Conservation (phyloP, 2,329 filamentous ascomycete species). For the Sporothrix sp. region DNA sequence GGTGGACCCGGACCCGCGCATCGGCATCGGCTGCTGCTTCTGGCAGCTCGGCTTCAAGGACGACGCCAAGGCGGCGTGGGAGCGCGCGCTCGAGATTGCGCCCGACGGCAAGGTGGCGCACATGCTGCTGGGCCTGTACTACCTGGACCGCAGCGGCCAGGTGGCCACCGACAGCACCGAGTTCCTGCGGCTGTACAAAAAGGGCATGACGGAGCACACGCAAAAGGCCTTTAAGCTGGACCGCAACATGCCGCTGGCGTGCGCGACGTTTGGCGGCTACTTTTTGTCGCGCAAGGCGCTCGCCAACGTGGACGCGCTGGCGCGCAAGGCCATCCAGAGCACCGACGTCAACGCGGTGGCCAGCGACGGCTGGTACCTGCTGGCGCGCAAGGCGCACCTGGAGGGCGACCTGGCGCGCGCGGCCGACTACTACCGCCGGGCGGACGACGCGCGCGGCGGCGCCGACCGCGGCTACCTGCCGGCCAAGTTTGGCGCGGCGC, state of each 20-base stretch:
- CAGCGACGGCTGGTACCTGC: conserved; percentile 93
- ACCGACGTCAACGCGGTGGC: conserved; percentile 95
- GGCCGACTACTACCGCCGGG: conserved; percentile 75
- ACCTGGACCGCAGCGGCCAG: conserved; percentile 76
- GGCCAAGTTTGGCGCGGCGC: conserved; percentile 87
- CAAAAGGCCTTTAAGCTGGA: conserved; percentile 91
- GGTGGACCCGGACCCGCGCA: conserved; percentile 85
- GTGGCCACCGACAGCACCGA: conserved; percentile 74
- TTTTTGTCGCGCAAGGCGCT: conserved; percentile 77
- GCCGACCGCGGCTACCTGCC: conserved; percentile 86
- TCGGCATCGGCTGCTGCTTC: conserved; percentile 92
- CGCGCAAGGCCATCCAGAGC: conserved; percentile 86
- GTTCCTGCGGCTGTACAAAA: conserved; percentile 79
- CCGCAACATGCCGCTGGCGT: conserved; percentile 81
- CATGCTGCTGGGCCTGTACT: conserved; percentile 80
- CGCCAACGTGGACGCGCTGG: conserved; percentile 72
- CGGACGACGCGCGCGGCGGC: conserved; percentile 85
- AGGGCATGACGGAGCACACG: conserved; percentile 88
- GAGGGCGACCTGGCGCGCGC: conserved; percentile 65
- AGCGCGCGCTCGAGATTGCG: conserved; percentile 70
- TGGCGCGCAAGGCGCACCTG: conserved; percentile 86
- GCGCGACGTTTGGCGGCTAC: conserved; percentile 81
- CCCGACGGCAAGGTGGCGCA: conserved; percentile 83
- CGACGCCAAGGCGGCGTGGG: conserved; percentile 84
- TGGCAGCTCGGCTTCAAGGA: conserved; percentile 96